phyloP scores from a whole-genome alignment of 495 filamentous ascomycete species.

The Lasiosphaeria hispida region DNA sequence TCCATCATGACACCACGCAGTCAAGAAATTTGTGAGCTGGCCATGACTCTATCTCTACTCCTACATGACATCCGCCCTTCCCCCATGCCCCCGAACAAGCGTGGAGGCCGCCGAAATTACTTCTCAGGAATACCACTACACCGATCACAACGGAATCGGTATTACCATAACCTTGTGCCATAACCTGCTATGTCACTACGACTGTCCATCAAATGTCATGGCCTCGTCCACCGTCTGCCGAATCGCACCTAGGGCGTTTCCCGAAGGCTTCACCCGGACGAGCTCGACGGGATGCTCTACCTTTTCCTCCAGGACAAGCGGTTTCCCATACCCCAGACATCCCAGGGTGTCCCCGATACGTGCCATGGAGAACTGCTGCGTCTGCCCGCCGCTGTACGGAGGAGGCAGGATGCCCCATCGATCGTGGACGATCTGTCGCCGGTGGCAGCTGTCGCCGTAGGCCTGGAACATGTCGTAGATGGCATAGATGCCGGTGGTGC shows the following conservation, averaged over 20 bases:
- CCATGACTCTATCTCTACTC: no score
- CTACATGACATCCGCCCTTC: no score
- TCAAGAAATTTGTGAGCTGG: no score
- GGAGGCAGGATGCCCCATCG: neutral
- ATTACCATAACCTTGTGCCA: neutral
- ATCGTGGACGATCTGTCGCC: neutral
- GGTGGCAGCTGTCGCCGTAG: neutral
- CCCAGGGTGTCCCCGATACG: neutral
- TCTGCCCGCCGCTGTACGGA: neutral
- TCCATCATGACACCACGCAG: no score
- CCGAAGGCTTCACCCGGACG: neutral
- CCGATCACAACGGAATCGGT: no score
- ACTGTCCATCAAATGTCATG: neutral
- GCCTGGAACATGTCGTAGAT: conserved; percentile 1
- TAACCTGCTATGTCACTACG: neutral
- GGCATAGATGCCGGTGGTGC: neutral
- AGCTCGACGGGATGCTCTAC: neutral
- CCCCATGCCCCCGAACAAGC: no score
- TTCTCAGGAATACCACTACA: no score
- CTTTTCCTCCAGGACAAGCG: neutral
- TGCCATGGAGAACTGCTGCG: neutral
- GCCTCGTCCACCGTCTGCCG: neutral
- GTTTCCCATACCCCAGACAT: neutral
- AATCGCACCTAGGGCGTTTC: neutral
- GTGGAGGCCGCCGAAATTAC: no score